Percentiles rank a stretch among this genome's conserved stretches.
phyloP scores from a whole-genome alignment of 345 rosid genomes.

The Hypericum perforatum region DNA sequence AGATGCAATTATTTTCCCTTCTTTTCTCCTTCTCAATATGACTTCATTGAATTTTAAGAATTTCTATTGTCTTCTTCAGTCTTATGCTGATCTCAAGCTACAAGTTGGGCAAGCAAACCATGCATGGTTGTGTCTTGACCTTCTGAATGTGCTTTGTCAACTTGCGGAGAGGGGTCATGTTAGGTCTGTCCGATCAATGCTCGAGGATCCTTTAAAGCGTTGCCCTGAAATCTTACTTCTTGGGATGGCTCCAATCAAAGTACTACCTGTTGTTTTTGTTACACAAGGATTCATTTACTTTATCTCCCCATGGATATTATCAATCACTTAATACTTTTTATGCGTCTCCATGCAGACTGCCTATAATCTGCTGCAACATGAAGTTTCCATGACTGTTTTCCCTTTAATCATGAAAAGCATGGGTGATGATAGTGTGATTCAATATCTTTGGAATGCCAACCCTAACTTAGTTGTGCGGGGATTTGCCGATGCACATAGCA shows the following conservation, averaged over 20 bases:
- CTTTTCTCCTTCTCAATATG: constrained; percentile 8
- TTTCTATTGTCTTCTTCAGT: constrained; percentile 36
- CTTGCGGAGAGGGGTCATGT: constrained; percentile 84
- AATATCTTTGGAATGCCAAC: constrained; percentile 70
- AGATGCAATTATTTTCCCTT: constrained; percentile 14
- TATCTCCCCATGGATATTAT: background rate
- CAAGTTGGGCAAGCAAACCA: constrained; percentile 64
- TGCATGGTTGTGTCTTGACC: constrained; percentile 92
- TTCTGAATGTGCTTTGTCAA: constrained; percentile 74
- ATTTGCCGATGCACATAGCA: constrained; percentile 41
- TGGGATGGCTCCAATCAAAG: constrained; percentile 77
- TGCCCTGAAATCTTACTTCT: constrained; percentile 86
- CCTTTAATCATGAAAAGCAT: constrained; percentile 51
- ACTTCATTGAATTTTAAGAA: constrained; percentile 8
- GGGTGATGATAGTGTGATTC: constrained; percentile 41
- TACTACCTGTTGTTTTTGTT: constrained; percentile 17
- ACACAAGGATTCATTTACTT: background rate
- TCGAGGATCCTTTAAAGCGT: constrained; percentile 67
- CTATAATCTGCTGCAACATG: constrained; percentile 68
- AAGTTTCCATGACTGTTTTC: constrained; percentile 54
- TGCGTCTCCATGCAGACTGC: constrained; percentile 49
- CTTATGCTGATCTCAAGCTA: constrained; percentile 53
- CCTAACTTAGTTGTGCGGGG: constrained; percentile 65
- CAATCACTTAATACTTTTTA: constrained; percentile 10
- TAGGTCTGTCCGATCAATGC: constrained; percentile 49